phyloP scores from a whole-genome alignment of 192 early-diverging fungal species.

The Rhizoclosmatium globosum region DNA sequence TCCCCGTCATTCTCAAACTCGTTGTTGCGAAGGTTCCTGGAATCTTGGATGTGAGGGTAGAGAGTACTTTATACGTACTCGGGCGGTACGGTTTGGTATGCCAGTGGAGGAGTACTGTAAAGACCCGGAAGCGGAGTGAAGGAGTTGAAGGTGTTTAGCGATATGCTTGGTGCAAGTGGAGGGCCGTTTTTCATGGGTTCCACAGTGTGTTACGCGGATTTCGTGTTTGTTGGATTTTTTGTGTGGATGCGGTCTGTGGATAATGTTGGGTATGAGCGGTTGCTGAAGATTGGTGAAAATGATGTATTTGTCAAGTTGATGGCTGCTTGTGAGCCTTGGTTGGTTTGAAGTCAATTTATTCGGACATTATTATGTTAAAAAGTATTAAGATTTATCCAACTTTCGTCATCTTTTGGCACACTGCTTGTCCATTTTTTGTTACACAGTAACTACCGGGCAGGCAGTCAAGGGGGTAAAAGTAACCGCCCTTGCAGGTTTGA shows the following conservation, averaged over 20 bases:
- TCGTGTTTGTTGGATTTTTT: slow-evolving; percentile 11
- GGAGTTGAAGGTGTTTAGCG: slow-evolving; percentile 7
- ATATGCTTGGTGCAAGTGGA: slow-evolving; percentile 2
- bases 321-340: too few species aligned
- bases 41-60: neutral
- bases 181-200: slow-evolving; percentile 25
- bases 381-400: neutral
- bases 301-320: too few species aligned
- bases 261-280: neutral
- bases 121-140: slow-evolving; percentile 8
- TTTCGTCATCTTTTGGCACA: neutral
- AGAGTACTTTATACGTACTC: neutral
- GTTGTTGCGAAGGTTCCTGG: neutral
- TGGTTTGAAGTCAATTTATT: too few species aligned
- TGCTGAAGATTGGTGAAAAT: neutral
- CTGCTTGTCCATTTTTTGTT: neutral
- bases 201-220: slow-evolving; percentile 3
- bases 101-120: neutral
- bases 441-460: neutral
- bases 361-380: too few species aligned
- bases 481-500: neutral
- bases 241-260: slow-evolving; percentile 7
- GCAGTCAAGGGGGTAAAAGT: neutral
- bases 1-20: neutral
- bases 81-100: neutral